phyloP scores from a whole-genome alignment of 805 yeast species.

The Cyberlindnera mrakii region DNA sequence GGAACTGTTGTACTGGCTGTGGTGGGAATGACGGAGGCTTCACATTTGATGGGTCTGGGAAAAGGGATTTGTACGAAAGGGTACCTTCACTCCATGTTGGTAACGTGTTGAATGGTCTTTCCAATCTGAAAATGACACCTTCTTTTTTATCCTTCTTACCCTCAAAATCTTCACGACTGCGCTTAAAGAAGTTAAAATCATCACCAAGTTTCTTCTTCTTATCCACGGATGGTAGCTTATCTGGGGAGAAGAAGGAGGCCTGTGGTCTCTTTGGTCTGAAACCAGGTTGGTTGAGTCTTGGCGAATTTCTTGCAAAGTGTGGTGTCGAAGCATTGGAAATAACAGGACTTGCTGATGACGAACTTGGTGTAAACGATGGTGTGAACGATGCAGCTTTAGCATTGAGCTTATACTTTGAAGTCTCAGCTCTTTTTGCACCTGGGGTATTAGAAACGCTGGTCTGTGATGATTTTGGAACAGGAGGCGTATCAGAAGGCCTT shows the following conservation, averaged over 20 bases:
- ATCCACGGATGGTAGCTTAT: constrained; percentile 21
- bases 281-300: constrained; percentile 14
- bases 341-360: constrained; percentile 9
- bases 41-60: constrained; percentile 31
- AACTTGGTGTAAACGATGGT: constrained; percentile 31
- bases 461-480: not conserved
- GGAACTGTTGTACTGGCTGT: constrained; percentile 8
- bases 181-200: constrained; percentile 24
- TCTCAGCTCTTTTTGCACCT: constrained; percentile 3
- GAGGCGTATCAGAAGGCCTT: constrained; percentile 1
- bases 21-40: constrained; percentile 11
- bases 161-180: constrained; percentile 20
- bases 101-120: constrained; percentile 62
- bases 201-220: constrained; percentile 21
- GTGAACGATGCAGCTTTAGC: constrained; percentile 65
- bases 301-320: constrained; percentile 16
- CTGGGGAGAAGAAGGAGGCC: constrained; percentile 15
- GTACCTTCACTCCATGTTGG: constrained; percentile 67
- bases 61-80: constrained; percentile 46
- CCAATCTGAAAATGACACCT: constrained; percentile 34
- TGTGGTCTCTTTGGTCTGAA: constrained; percentile 8
- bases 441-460: constrained; percentile 4
- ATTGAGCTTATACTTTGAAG: constrained; percentile 49
- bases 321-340: constrained; percentile 12
- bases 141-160: constrained; percentile 22